Conservation (phyloP, 2,329 filamentous ascomycete genomes). For the Fusarium pseudonygamai region DNA sequence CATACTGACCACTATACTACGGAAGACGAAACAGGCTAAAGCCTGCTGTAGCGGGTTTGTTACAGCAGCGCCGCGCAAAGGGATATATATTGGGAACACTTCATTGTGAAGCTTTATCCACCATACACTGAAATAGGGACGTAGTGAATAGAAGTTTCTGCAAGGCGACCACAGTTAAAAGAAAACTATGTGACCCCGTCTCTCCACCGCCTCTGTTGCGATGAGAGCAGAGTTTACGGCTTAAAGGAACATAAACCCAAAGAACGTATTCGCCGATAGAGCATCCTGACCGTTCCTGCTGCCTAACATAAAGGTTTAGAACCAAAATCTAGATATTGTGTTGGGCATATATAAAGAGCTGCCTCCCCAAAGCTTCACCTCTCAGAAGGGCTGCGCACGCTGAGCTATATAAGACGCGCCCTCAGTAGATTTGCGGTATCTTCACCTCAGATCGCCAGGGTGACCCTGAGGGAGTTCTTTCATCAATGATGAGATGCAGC, state of each 20-base stretch:
- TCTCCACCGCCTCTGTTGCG: background rate
- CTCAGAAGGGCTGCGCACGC: background rate
- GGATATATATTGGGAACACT: background rate
- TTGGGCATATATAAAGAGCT: background rate
- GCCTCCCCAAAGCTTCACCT: background rate
- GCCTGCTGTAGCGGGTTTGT: background rate
- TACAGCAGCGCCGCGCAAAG: fast-evolving
- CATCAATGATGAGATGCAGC: slow-evolving; percentile 6
- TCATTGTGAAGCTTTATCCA: fast-evolving
- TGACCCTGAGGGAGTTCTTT: background rate
- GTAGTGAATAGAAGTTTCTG: background rate
- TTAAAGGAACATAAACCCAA: background rate
- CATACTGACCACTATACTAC: slow-evolving; percentile 46
- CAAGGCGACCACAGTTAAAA: fast-evolving
- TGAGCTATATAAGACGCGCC: background rate
- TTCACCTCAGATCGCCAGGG: background rate
- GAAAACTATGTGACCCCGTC: background rate
- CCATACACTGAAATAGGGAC: background rate
- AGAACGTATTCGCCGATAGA: too few species aligned
- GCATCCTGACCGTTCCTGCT: background rate
- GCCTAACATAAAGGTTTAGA: background rate
- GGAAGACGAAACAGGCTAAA: background rate
- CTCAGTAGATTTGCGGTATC: background rate
- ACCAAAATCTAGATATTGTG: background rate
- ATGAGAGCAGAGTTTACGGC: background rate